Conservation (phyloP, 2,329 filamentous ascomycete species). For the Hypoxylon sp. region DNA sequence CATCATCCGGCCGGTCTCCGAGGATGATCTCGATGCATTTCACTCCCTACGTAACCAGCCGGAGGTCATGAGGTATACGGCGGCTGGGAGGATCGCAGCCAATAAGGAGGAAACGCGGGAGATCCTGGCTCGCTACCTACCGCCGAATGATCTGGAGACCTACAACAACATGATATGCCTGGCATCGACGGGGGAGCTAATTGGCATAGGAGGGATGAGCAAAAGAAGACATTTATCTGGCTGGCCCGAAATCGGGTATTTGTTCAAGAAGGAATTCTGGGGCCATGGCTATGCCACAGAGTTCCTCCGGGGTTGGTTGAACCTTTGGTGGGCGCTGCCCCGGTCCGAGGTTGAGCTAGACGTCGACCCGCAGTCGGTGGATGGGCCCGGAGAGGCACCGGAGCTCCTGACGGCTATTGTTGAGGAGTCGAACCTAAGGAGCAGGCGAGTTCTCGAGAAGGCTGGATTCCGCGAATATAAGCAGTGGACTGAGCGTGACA, state of each 20-base stretch:
- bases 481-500: constrained; percentile 53
- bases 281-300: constrained; percentile 69
- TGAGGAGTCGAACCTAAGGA: constrained; percentile 63
- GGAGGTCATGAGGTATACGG: constrained; percentile 73
- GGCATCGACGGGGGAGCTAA: constrained; percentile 61
- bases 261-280: constrained; percentile 66
- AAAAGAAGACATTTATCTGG: constrained; percentile 54
- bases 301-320: constrained; percentile 62
- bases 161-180: constrained; percentile 70
- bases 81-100: constrained; percentile 57
- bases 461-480: constrained; percentile 64
- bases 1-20: constrained; percentile 63
- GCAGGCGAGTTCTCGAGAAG: constrained; percentile 69
- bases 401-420: constrained; percentile 63
- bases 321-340: constrained; percentile 63
- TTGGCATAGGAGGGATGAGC: constrained; percentile 62
- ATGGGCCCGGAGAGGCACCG: constrained; percentile 46
- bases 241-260: constrained; percentile 71
- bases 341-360: constrained; percentile 59
- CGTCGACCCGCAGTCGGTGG: constrained; percentile 57
- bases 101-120: constrained; percentile 59
- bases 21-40: constrained; percentile 64
- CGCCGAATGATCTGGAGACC: constrained; percentile 62
- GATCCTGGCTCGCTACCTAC: constrained; percentile 58
- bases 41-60: constrained; percentile 67